Evolutionary conservation across 306 rosid genomes (phyloP).

Genomic region (Betula pendula): DNA sequence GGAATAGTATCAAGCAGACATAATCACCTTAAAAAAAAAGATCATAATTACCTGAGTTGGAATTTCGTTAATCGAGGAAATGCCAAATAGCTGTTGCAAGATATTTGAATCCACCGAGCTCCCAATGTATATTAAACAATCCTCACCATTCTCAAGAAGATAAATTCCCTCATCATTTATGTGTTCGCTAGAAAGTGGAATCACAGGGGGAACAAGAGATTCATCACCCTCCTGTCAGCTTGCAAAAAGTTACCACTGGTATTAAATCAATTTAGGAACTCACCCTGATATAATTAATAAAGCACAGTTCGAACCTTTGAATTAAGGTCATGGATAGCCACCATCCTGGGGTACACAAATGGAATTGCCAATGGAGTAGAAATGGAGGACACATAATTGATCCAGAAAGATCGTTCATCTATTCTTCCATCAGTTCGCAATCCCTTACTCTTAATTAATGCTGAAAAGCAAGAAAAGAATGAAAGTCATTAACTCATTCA

Average conservation of each 20-base stretch:
- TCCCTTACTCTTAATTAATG: constrained; percentile 80
- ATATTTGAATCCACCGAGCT: constrained; percentile 56
- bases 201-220: constrained; percentile 65
- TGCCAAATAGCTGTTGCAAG: constrained; percentile 69
- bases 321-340: constrained; percentile 79
- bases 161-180: constrained; percentile 74
- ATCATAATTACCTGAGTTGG: constrained; percentile 65
- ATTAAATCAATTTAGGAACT: constrained; percentile 23
- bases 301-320: constrained; percentile 51
- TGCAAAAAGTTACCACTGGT: constrained; percentile 13
- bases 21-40: background rate
- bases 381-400: constrained; percentile 73
- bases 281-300: background rate
- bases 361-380: constrained; percentile 88
- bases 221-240: constrained; percentile 64
- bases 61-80: constrained; percentile 64
- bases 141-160: constrained; percentile 93
- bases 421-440: constrained; percentile 80
- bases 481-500: no score
- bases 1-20: no score
- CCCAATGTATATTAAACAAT: constrained; percentile 83
- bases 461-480: constrained; percentile 50
- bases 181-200: constrained; percentile 91
- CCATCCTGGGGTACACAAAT: constrained; percentile 90
- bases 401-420: constrained; percentile 92